A percentile compares a stretch with the other conserved stretches of the same genome.
phyloP scores from a whole-genome alignment of 768 basidiomycete genomes.

The Ramaria rubella region DNA sequence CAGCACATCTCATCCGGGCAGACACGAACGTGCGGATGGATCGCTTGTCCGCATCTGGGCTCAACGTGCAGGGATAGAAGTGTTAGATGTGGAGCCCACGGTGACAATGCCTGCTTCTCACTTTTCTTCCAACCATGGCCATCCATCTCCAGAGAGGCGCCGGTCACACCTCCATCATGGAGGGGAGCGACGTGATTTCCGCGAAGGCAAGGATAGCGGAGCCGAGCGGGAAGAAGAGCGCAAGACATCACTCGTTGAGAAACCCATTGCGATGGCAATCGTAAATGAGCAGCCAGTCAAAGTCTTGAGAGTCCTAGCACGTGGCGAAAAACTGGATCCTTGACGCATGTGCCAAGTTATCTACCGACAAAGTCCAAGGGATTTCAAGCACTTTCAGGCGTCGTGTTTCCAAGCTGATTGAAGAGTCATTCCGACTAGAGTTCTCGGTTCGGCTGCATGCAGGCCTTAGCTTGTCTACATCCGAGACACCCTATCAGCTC shows the following conservation, averaged over 20 bases:
- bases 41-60: slow-evolving; percentile 64
- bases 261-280: slow-evolving; percentile 72
- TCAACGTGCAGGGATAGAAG: slow-evolving; percentile 47
- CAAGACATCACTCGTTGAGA: slow-evolving; percentile 49
- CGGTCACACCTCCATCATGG: slow-evolving; percentile 6
- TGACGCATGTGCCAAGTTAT: no score
- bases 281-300: slow-evolving; percentile 75
- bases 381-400: no score
- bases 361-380: no score
- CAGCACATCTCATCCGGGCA: background rate
- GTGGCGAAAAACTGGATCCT: slow-evolving; percentile 78
- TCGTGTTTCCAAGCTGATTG: no score
- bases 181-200: slow-evolving; percentile 4
- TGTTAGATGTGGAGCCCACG: slow-evolving; percentile 48
- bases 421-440: no score
- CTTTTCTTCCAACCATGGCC: background rate
- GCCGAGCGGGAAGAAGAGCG: slow-evolving; percentile 19
- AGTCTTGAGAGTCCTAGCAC: slow-evolving; percentile 71
- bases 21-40: slow-evolving; percentile 30
- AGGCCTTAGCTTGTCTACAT: no score
- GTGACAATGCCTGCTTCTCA: slow-evolving; percentile 9
- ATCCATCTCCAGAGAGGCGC: background rate
- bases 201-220: slow-evolving; percentile 6
- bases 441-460: no score
- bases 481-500: no score